Percentiles rank a stretch among this genome's conserved stretches.
Conservation (phyloP, 768 basidiomycete species). For the Fibroporia radiculosa region DNA sequence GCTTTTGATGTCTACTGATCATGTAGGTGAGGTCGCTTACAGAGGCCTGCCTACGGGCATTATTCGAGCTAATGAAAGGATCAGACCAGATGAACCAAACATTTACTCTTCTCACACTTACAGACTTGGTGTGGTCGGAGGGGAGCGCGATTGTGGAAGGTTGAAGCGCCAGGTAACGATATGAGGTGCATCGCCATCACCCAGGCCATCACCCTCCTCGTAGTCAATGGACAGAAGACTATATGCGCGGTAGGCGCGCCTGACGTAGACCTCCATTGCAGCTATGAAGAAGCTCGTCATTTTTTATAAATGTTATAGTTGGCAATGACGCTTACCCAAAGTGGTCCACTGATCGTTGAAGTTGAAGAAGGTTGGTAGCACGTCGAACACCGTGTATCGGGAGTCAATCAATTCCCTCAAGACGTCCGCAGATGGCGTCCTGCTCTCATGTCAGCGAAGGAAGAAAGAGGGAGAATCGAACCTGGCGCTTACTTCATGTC, state of each 20-base stretch:
- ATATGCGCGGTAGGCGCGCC: slow-evolving; percentile 94
- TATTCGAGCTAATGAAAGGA: background rate
- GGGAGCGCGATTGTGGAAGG: slow-evolving; percentile 80
- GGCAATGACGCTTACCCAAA: slow-evolving; percentile 47
- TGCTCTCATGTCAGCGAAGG: slow-evolving; percentile 18
- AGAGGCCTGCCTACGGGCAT: slow-evolving; percentile 70
- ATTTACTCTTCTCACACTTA: background rate
- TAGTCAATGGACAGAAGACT: slow-evolving; percentile 87
- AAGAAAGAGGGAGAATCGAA: background rate
- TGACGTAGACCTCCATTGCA: slow-evolving; percentile 91
- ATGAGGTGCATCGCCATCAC: slow-evolving; percentile 75
- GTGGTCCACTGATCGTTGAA: slow-evolving; percentile 79
- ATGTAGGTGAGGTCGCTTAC: slow-evolving; percentile 95
- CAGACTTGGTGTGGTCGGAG: slow-evolving; percentile 69
- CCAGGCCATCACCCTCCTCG: slow-evolving; percentile 81
- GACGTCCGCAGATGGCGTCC: slow-evolving; percentile 79
- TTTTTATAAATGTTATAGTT: background rate
- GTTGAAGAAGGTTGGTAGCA: slow-evolving; percentile 92
- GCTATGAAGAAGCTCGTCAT: slow-evolving; percentile 37
- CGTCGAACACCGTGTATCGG: slow-evolving; percentile 94
- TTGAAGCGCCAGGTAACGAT: slow-evolving; percentile 95
- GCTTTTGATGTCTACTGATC: slow-evolving; percentile 77
- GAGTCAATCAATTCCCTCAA: slow-evolving; percentile 94
- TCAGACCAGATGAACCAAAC: background rate
- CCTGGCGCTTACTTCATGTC: slow-evolving; percentile 43